Percentiles rank a stretch among this genome's conserved stretches.
phyloP scores from a whole-genome alignment of 495 filamentous ascomycete genomes.

The Elaphomyces granulatus region DNA sequence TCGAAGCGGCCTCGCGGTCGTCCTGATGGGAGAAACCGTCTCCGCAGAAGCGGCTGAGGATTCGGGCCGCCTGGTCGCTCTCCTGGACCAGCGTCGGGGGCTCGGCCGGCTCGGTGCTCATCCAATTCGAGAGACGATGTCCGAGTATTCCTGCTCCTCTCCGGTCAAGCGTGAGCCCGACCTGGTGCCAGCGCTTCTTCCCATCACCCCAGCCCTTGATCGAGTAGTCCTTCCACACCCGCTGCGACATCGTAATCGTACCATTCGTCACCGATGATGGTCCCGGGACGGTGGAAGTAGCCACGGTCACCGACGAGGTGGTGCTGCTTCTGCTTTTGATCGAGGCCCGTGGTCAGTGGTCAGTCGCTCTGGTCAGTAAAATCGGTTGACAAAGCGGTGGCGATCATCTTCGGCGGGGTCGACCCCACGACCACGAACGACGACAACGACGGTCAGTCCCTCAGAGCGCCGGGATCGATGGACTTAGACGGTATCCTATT shows the following conservation, averaged over 20 bases:
- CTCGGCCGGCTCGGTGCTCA: slow-evolving; percentile 71
- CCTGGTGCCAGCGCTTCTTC: slow-evolving; percentile 42
- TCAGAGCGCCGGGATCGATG: too few species aligned
- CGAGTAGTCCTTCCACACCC: slow-evolving; percentile 4
- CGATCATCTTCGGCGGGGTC: too few species aligned
- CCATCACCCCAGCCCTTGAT: slow-evolving; percentile 16
- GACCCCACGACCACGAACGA: too few species aligned
- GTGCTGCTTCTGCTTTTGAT: too few species aligned
- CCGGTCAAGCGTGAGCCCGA: slow-evolving; percentile 37
- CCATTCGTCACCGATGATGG: too few species aligned
- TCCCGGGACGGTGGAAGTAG: too few species aligned
- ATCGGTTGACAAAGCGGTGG: too few species aligned
- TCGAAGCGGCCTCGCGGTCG: slow-evolving; percentile 9
- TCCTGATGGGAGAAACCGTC: slow-evolving; percentile 47
- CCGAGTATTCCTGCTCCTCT: slow-evolving; percentile 53
- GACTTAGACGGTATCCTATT: too few species aligned
- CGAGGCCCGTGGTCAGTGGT: too few species aligned
- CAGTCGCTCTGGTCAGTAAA: too few species aligned
- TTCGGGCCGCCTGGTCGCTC: slow-evolving; percentile 69
- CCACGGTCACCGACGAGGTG: too few species aligned
- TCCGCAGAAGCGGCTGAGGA: slow-evolving; percentile 65
- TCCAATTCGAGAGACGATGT: slow-evolving; percentile 57
- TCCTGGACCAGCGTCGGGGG: slow-evolving; percentile 68
- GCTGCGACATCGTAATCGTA: slow-evolving; percentile 2
- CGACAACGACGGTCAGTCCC: too few species aligned